Evolutionary conservation across 129 eudicot species (phyloP).

Genomic region (Flaveria trinervia): DNA sequence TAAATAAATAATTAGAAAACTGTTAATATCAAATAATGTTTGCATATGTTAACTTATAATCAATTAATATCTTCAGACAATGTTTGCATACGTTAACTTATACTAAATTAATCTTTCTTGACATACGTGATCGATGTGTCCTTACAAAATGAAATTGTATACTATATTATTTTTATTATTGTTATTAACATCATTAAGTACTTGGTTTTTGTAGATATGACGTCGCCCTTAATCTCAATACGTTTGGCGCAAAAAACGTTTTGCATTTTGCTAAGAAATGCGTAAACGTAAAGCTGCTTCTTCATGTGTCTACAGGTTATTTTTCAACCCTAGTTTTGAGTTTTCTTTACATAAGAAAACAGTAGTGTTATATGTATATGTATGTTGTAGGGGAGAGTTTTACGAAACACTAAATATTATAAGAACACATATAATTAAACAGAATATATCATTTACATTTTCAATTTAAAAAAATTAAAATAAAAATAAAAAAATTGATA

Average conservation of each 20-base stretch:
- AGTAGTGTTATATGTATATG: too few relatives aligned
- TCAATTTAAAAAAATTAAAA: too few relatives aligned
- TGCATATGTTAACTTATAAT: too few relatives aligned
- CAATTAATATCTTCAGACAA: too few relatives aligned
- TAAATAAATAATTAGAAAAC: background rate
- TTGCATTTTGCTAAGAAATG: constrained; percentile 71
- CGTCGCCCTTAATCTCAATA: constrained; percentile 58
- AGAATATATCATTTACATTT: too few relatives aligned
- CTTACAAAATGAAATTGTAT: too few relatives aligned
- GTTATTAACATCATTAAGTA: background rate
- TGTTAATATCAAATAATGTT: background rate
- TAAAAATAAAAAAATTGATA: too few relatives aligned
- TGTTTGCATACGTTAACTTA: background rate
- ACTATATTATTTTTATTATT: background rate
- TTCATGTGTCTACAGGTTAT: constrained; percentile 87
- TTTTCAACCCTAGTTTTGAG: background rate
- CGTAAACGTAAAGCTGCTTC: constrained; percentile 55
- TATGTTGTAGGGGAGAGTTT: too few relatives aligned
- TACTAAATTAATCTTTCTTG: too few relatives aligned
- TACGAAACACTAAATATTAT: too few relatives aligned
- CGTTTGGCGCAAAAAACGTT: constrained; percentile 64
- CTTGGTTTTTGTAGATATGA: constrained; percentile 56
- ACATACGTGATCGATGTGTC: too few relatives aligned
- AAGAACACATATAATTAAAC: too few relatives aligned
- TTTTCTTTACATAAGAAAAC: background rate